Conservation (phyloP, 2,329 filamentous ascomycete genomes). For the Massarina eburnea region DNA sequence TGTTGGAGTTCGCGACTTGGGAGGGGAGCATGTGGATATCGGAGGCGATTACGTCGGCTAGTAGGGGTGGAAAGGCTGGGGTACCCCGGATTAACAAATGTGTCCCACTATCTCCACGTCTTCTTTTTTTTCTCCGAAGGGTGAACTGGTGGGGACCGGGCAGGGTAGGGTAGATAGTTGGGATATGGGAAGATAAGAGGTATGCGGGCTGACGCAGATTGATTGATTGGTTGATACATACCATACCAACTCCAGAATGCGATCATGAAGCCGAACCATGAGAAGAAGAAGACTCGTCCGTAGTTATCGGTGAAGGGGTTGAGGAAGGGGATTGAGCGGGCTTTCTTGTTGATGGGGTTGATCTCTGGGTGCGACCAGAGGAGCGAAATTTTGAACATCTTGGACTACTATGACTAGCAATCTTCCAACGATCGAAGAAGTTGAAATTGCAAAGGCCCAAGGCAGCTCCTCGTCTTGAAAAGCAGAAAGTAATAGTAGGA, state of each 20-base stretch:
- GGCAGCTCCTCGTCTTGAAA: no score
- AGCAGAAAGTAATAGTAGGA: no score
- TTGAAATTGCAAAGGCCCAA: no score
- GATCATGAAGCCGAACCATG: conserved; percentile 81
- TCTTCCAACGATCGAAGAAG: no score
- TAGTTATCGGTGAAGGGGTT: conserved; percentile 74
- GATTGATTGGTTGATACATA: conserved; percentile 22
- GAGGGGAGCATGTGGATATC: conserved; percentile 70
- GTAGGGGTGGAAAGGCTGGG: conserved; percentile 35
- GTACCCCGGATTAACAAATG: no score
- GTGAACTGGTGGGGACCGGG: no score
- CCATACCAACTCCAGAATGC: conserved; percentile 75
- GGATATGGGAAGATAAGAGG: conserved; percentile 61
- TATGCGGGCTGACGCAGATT: conserved; percentile 77
- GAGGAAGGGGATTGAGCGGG: conserved; percentile 72
- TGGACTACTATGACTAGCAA: neutral
- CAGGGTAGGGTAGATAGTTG: no score
- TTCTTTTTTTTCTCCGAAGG: no score
- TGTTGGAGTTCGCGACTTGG: conserved; percentile 84
- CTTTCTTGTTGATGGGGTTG: conserved; percentile 81
- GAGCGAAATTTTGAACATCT: conserved; percentile 19
- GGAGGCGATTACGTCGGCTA: conserved; percentile 64
- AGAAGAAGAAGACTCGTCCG: conserved; percentile 85
- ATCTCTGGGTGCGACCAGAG: conserved; percentile 61
- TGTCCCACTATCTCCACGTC: no score